phyloP scores from a whole-genome alignment of 2,329 filamentous ascomycete genomes.

The Phaeosphaeriaceae sp. region DNA sequence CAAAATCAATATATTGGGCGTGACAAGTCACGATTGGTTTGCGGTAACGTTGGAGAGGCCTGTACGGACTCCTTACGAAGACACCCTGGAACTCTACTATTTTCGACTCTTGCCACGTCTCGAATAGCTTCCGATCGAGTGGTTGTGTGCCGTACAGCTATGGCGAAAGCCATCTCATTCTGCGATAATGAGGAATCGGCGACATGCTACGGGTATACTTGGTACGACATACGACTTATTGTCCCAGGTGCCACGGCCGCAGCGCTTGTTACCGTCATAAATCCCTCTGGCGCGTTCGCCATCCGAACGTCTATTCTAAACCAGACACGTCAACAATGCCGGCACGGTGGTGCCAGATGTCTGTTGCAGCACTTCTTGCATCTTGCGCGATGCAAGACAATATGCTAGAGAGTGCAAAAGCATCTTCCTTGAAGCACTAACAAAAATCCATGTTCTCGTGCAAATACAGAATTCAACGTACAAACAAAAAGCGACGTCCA shows the following conservation, averaged over 20 bases:
- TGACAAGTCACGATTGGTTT: neutral
- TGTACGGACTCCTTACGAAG: neutral
- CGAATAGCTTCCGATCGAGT: too few relatives aligned
- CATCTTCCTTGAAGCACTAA: neutral
- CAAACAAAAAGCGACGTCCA: conserved; percentile 14
- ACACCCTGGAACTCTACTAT: neutral
- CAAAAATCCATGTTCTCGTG: conserved; percentile 2
- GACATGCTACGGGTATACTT: too few relatives aligned
- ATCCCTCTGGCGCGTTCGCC: neutral
- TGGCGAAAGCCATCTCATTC: too few relatives aligned
- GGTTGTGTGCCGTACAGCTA: too few relatives aligned
- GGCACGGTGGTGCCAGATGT: neutral
- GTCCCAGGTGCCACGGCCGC: neutral
- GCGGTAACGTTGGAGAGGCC: too few relatives aligned
- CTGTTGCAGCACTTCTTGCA: neutral
- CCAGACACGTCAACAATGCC: neutral
- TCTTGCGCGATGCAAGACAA: neutral
- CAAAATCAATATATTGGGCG: neutral
- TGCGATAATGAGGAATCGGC: too few relatives aligned
- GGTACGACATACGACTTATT: too few relatives aligned
- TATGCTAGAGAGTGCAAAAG: conserved; percentile 6
- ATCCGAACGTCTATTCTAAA: neutral
- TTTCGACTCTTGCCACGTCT: too few relatives aligned
- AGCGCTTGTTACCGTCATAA: neutral
- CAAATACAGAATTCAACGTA: conserved; percentile 2